Evolutionary conservation across 768 basidiomycete species (phyloP).

Genomic region (Panaeolus papilionaceus): DNA sequence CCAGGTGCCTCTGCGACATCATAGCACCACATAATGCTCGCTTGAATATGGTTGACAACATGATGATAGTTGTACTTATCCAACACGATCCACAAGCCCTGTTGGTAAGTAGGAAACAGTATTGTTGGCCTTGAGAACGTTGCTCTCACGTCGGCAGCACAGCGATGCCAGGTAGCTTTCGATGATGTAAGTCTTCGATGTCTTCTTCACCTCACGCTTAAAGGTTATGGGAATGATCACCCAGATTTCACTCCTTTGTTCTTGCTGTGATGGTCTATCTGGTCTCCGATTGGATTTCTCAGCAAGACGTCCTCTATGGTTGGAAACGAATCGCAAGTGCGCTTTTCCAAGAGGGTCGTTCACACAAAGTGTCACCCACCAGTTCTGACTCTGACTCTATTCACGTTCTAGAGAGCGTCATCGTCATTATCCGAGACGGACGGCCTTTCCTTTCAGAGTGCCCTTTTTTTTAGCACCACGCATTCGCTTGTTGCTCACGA

Average conservation of each 20-base stretch:
- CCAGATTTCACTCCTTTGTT: constrained; percentile 11
- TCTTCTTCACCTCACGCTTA: not conserved
- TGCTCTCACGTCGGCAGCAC: not conserved
- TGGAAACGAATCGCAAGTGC: not conserved
- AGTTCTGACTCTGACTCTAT: not conserved
- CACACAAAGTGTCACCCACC: not conserved
- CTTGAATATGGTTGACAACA: not conserved
- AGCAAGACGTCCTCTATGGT: not conserved
- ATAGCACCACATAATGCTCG: not conserved
- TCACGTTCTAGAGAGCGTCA: not conserved
- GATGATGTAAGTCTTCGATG: constrained; percentile 1
- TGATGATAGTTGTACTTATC: not conserved
- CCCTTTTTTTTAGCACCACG: not conserved
- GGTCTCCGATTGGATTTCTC: not conserved
- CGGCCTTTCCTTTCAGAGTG: constrained; percentile 2
- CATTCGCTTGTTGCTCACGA: not conserved
- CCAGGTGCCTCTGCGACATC: constrained; percentile 4
- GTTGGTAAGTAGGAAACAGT: constrained; percentile 1
- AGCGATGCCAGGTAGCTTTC: not conserved
- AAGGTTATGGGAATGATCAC: constrained; percentile 3
- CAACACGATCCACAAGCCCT: constrained; percentile 13
- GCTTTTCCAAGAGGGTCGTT: not conserved
- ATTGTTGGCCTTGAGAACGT: not conserved
- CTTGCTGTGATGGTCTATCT: not conserved
- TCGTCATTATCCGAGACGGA: not conserved